A percentile compares a stretch with the other conserved stretches of the same genome.
Conservation (phyloP, 345 rosid species). For the Combretum micranthum region DNA sequence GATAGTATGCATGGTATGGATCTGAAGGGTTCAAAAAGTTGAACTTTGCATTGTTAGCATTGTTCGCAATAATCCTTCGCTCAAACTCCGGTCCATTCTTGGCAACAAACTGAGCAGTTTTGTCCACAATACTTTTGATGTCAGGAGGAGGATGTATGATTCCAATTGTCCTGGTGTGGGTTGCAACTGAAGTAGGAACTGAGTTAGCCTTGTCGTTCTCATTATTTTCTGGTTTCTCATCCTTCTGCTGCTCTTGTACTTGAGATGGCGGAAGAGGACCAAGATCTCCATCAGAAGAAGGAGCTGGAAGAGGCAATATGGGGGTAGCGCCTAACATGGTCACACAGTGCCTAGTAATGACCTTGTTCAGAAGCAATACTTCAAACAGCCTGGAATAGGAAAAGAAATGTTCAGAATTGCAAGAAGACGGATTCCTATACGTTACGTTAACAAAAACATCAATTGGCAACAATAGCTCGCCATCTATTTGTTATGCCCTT, state of each 20-base stretch:
- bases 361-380: too few relatives aligned
- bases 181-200: constrained; percentile 45
- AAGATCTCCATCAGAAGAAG: constrained; percentile 55
- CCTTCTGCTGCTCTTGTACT: constrained; percentile 32
- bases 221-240: constrained; percentile 31
- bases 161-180: constrained; percentile 76
- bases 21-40: constrained; percentile 56
- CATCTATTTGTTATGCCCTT: too few relatives aligned
- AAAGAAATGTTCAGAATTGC: too few relatives aligned
- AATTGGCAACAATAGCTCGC: too few relatives aligned
- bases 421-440: too few relatives aligned
- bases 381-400: too few relatives aligned
- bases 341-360: not conserved
- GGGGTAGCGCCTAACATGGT: constrained; percentile 45
- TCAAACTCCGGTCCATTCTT: constrained; percentile 80
- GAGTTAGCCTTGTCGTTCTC: constrained; percentile 31
- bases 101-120: constrained; percentile 68
- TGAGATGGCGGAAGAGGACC: constrained; percentile 60
- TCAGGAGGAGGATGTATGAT: constrained; percentile 87
- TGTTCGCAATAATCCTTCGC: constrained; percentile 55
- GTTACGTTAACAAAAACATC: too few relatives aligned
- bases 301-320: constrained; percentile 75
- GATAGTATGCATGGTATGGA: constrained; percentile 79
- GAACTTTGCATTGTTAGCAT: constrained; percentile 65
- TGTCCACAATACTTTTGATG: constrained; percentile 72